phyloP scores from a whole-genome alignment of 169 alveolate species.

The Eimeria tenella region DNA sequence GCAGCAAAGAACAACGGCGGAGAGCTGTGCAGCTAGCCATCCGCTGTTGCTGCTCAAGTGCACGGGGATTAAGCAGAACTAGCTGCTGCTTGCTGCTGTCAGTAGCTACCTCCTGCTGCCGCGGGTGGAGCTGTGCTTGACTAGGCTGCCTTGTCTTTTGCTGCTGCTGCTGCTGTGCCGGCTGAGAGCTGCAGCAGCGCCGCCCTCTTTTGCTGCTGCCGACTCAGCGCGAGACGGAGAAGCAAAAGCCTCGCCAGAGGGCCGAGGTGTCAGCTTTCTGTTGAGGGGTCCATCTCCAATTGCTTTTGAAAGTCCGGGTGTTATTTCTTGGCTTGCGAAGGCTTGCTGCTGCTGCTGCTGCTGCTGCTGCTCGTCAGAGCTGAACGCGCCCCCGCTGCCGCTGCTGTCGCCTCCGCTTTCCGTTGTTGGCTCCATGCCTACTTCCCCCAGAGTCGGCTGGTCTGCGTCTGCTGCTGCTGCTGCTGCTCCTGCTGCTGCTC shows the following conservation, averaged over 20 bases:
- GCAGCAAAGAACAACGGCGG: background rate
- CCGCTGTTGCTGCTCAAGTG: background rate
- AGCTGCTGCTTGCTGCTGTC: background rate
- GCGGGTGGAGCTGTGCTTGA: constrained; percentile 18
- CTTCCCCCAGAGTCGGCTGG: constrained; percentile 47
- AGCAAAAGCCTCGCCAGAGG: background rate
- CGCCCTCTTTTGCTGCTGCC: background rate
- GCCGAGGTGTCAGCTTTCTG: constrained; percentile 33
- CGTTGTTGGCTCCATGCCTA: constrained; percentile 2
- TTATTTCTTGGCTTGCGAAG: background rate
- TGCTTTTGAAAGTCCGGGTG: constrained; percentile 19
- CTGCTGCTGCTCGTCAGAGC: constrained; percentile 5
- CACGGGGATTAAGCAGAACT: background rate
- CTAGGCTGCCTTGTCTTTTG: constrained; percentile 29
- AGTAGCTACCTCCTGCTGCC: constrained; percentile 16
- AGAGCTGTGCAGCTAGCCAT: background rate
- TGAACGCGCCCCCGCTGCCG: constrained; percentile 13
- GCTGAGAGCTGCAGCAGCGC: constrained; percentile 17
- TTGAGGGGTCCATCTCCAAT: constrained; percentile 50
- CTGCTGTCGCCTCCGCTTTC: constrained; percentile 22
- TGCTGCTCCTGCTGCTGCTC: constrained; percentile 29
- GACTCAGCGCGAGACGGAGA: constrained; percentile 2
- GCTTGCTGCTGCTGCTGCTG: background rate
- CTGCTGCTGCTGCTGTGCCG: constrained; percentile 21
- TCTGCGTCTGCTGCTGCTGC: constrained; percentile 22